Base-by-base conservation (phyloP, 1,284 basidiomycete species). In the Boletus mariae region DNA sequence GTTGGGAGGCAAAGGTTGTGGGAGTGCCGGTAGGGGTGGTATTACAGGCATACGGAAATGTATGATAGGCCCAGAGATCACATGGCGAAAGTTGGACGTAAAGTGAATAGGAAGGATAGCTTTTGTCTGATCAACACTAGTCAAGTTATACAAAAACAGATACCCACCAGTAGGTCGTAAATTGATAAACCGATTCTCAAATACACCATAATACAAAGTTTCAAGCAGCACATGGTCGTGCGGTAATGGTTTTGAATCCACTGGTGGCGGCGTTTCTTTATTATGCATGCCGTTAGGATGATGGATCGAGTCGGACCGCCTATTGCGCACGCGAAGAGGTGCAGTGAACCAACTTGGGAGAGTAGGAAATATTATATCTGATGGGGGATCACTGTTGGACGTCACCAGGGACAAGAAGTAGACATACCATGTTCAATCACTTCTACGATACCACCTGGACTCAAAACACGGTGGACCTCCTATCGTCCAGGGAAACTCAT, bases 1-100 rank as follows among this genome's bases (percentile, higher is more conserved):
- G 57, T 57, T 61, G 12, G 74, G 73, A 38, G 71, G 63, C 25
- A 75, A 71, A 61, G 77, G 75, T 49, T 75, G 75, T 23, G 78
- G 82, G 35, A 84, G 71, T 29, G 84, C 80, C 49, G 77, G 81
- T n/a, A 82, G 67, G 3, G 83, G 83, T 12, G 86, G 78, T 38
- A 87, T 73, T 4, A 84, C 79, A n/a, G 86, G 87, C 76, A 87
- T 85, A 38, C 80, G 80, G 59, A 86, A 84, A 54, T 78, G 76
- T 37, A 86, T 68, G 34, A 81, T 74, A 35, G 86, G 86, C 10
- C 83, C 80, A 43, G 80, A 70, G 6, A 75, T 74, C 20, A 86
- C 83, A 56, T 83, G 83, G 47, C 82, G 74, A 66, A 90, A 90
- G 62, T 84, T 83, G 15, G 84, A 81, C 7, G 83, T 83, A 61